These are phyloP conservation scores for Orbilia quercus DNA, from an alignment of 2,329 filamentous ascomycete species.

Conservation along the genomic window DNA sequence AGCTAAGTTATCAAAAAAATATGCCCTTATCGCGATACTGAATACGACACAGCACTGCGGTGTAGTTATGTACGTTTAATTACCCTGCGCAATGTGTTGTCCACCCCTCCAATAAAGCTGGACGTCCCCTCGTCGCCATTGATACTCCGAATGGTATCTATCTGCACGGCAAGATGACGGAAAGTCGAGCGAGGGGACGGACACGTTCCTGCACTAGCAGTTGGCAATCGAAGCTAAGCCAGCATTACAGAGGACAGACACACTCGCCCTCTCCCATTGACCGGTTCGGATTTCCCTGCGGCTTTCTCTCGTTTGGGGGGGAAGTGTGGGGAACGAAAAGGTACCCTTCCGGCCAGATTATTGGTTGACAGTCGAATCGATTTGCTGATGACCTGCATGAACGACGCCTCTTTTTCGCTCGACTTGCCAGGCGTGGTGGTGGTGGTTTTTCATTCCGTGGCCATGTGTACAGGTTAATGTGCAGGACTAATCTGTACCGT, in stretches of 20 bases:
- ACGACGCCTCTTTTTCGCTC: neutral
- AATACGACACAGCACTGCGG: too few species aligned
- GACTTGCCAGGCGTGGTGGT: slow-evolving; percentile 11
- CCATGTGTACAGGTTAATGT: too few species aligned
- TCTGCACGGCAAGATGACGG: slow-evolving; percentile 39
- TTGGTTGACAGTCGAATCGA: slow-evolving; percentile 36
- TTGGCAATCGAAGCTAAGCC: slow-evolving; percentile 1
- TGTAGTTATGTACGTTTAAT: too few species aligned
- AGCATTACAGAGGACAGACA: too few species aligned
- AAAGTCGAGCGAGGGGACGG: slow-evolving; percentile 33
- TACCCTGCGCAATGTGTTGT: slow-evolving; percentile 29
- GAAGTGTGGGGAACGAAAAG: slow-evolving; percentile 15
- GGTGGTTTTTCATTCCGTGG: too few species aligned
- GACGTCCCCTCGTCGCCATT: slow-evolving; percentile 1
- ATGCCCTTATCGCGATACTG: too few species aligned
- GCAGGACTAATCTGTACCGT: neutral
- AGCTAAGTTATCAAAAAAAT: too few species aligned
- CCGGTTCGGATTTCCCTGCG: slow-evolving; percentile 32
- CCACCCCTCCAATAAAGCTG: neutral
- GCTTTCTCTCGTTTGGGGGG: slow-evolving; percentile 5
- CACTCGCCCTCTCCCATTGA: too few species aligned
- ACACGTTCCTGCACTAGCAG: slow-evolving; percentile 33
- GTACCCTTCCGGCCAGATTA: slow-evolving; percentile 13
- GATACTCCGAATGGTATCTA: too few species aligned
- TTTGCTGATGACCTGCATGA: slow-evolving; percentile 33